Base-by-base conservation (phyloP, 495 filamentous ascomycete species). In the Massariosphaeria phaeospora region DNA sequence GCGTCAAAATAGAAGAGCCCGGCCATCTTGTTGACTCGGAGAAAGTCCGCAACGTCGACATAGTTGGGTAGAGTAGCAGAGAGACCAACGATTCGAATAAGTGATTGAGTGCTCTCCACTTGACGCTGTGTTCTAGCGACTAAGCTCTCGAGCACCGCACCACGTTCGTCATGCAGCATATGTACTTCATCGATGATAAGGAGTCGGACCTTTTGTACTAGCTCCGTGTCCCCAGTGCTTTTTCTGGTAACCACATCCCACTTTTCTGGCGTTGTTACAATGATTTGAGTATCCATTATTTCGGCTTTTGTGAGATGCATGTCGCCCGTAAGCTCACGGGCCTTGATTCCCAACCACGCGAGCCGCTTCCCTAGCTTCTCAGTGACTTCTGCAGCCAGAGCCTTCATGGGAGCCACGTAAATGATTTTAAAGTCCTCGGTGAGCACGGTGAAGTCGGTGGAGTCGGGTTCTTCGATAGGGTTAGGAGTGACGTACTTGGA, bases 141-240 rank as follows among this genome's bases (percentile, higher is more conserved):
- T 42, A 99, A 73, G 5, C 89, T 95, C 65, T 99, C 93, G 42
- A 99, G 77, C 10, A 99, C 94, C 5, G 93, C 89, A 63, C 93
- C 93, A 63, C 93, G 83, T 66, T 96, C 93, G 66, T 99, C 93
- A 64, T 99, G 93, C 59, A 99, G 83, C 93, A 99, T 99, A 63
- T 99, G 93, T 1, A 99, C 93, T 71, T 99, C 93, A 69, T 99
- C 93, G 64, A 99, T 96, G 59, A 99, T 97, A 44, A 99, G 78
- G 25, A 99, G 73, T 15, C 93, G 81, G 10, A 99, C 93, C 63
- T 99, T 98, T 63, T 97, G 93, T 2, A 97, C 93, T 10, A 99
- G 78, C 66, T 96, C 94, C 5, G 94, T 97, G 66, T 99, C 93
- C 2, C 93, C 93, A 1, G 89, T 96, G 41, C 93, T 91, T 69